These are phyloP conservation scores for Thymus quinquecostatus DNA, from an alignment of 257 asterid genomes.

Conservation along the genomic window DNA sequence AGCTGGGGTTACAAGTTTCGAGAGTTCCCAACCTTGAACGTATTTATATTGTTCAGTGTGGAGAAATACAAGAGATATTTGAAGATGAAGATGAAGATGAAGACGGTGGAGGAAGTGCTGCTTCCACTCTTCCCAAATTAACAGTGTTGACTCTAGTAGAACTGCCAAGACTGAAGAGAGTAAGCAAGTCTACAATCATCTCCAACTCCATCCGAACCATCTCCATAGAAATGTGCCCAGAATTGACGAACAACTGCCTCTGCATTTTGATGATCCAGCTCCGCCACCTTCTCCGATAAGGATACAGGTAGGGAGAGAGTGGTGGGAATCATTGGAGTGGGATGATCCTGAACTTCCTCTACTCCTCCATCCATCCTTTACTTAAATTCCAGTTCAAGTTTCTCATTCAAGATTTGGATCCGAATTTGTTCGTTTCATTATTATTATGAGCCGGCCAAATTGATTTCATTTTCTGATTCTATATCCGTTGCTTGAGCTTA, in stretches of 20 bases:
- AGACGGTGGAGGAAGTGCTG: too few species aligned
- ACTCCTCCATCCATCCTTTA: neutral
- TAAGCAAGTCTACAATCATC: neutral
- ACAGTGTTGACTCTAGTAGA: neutral
- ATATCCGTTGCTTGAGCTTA: too few species aligned
- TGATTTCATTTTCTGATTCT: too few species aligned
- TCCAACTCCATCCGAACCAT: neutral
- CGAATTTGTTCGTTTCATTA: too few species aligned
- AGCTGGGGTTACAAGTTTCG: neutral
- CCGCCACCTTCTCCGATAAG: neutral
- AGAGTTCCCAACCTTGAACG: neutral
- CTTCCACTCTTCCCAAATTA: neutral
- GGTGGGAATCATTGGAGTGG: neutral
- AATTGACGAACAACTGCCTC: neutral
- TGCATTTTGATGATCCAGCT: neutral
- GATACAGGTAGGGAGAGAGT: neutral
- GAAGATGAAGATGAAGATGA: neutral
- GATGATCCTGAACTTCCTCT: neutral
- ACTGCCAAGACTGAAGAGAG: neutral
- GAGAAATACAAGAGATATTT: neutral
- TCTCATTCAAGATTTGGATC: too few species aligned
- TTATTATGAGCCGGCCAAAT: too few species aligned
- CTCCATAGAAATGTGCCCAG: neutral
- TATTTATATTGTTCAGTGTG: neutral
- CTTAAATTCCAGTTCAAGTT: too few species aligned